Base-by-base conservation (phyloP, 352 stramenopile genomes). In the Phytophthora sansomeana region DNA sequence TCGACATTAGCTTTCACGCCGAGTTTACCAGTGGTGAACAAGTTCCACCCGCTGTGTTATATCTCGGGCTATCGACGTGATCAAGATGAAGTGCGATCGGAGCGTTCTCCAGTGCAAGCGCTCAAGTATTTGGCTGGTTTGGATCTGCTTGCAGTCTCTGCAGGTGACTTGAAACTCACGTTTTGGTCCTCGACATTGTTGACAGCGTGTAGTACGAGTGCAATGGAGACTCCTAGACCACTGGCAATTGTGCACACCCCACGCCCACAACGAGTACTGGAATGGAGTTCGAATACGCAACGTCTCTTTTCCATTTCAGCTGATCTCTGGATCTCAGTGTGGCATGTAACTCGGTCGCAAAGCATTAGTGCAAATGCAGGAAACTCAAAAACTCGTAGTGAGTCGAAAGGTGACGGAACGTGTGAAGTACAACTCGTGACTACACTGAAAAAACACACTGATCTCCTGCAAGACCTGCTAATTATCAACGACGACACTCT, bases 31-130 rank as follows among this genome's bases (percentile, higher is more conserved):
- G 69, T 92, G 7, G 58, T 84, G 9, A 87, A 91, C 72, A 84
- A 88, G 42, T 90, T 94, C 24, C 85, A 94, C 43, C 85, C 85
- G 28, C 58, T 92, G 9, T 89, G 77, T 35, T 94, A 92, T 36
- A 73, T 83, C 16, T 60, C 72, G 1, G 84, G 85, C 5, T 94
- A 94, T 49, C 83, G 85, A 6, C 80, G 80, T 3, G 85, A 94
- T 50, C 85, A 94, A 39, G 85, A 94, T 53, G 82, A 90, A 33
- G 72, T 92, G 16, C 78, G 85, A 4, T 92, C 83, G 6, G 85
- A 94, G 66, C 78, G 83, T 8, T 92, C 83, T 16, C 85, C 85
- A 2, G 85, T 94, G 2, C 85, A 94, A 60, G 83, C 71, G 9
- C 51, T 94, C 10, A 91, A 91, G 61, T 91, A 89, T 57, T 51